phyloP scores from a whole-genome alignment of 2,329 filamentous ascomycete genomes.

The Trichophyton rubrum region DNA sequence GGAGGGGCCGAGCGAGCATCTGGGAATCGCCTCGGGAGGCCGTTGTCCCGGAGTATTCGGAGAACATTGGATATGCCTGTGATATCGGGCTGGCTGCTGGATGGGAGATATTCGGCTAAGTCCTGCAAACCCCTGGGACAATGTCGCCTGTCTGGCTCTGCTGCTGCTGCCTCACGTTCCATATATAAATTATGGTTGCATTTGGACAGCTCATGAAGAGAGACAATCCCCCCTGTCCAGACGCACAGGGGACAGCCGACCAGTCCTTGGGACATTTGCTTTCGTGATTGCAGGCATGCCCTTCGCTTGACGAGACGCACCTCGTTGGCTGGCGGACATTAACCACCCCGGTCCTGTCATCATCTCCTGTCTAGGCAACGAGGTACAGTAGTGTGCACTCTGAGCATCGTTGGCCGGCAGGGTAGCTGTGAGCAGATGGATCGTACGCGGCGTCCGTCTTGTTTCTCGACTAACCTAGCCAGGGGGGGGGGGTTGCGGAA shows the following conservation, averaged over 20 bases:
- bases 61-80: no score
- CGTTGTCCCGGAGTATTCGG: no score
- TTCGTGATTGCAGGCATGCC: not conserved
- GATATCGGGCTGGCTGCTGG: no score
- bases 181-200: constrained; percentile 1
- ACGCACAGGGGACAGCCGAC: not conserved
- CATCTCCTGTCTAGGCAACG: not conserved
- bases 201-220: not conserved
- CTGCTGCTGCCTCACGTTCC: not conserved
- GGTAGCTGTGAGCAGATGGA: not conserved
- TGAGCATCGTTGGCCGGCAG: not conserved
- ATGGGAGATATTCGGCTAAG: not conserved
- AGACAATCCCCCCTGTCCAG: not conserved
- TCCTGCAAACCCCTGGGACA: not conserved
- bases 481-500: not conserved
- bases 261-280: not conserved
- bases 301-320: not conserved
- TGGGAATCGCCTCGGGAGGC: no score
- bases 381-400: no score
- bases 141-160: not conserved
- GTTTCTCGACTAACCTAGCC: not conserved
- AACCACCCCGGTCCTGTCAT: not conserved
- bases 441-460: not conserved
- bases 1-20: no score
- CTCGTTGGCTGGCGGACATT: not conserved